Base-by-base conservation (phyloP, 2,329 filamentous ascomycete genomes). In the Claviceps sp. region DNA sequence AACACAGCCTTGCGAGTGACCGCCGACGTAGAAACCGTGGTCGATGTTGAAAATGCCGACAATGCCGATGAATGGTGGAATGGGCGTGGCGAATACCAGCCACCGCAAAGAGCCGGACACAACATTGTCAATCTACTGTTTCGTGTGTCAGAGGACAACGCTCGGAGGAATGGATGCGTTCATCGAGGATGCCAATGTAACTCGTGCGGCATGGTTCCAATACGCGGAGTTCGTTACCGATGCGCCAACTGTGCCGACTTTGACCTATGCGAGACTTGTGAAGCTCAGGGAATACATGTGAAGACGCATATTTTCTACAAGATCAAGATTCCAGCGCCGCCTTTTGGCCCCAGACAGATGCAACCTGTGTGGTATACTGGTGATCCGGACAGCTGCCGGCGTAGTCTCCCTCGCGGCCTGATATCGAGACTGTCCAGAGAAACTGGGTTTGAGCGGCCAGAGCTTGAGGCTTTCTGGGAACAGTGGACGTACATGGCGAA, bases 261-360 rank as follows among this genome's bases (percentile, higher is more conserved):
- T 64, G 93, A 98, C 64, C 79, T 98, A 2, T 98, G 93, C 71
- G 89, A 96, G 63, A 83, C 83, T 7, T 98, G 93, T 69, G 91
- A 98, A 69, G 80, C 86, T 5, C 80, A 83, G 59, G 79, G 80
- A 22, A 69, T 83, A 2, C 91, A 95, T 63, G 82, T 79, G 61
- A 94, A 91, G 66, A 95, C 89, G 1, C 93, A 98, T 67, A 80
- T 97, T 45, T 97, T 98, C 68, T 95, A 94, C 75, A 97, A 97
- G 67, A 86, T 98, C 62, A 84, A 84, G 51, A 84, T 97, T 11
- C 93, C 93, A 1, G 86, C 89, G 1, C 88, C 90, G 0, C 86
- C 88, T 34, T 82, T 95, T 52, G 86, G 86, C 3, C 83, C 86
- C 2, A 80, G 87, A 49, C 85, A 91, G 64, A 85, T 84, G 61